These are phyloP conservation scores for Suhomyces guaymorum DNA, from an alignment of 1,139 yeast genomes.

Conservation along the genomic window DNA sequence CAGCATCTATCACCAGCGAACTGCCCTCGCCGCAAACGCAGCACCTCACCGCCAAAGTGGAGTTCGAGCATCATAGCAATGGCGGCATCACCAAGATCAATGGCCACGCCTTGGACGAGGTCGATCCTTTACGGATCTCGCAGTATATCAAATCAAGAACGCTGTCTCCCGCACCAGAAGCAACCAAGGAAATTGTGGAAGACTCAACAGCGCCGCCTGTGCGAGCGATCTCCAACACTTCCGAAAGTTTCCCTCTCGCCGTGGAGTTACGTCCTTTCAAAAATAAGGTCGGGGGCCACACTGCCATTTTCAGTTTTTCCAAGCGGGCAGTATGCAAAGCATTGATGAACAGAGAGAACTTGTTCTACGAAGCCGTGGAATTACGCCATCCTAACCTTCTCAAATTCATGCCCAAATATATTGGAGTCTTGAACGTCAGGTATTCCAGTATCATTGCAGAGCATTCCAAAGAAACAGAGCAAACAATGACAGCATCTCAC, in stretches of 20 bases:
- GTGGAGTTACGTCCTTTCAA: conserved; percentile 86
- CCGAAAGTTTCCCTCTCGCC: conserved; percentile 57
- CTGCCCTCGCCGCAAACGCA: conserved; percentile 22
- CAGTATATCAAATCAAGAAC: conserved; percentile 8
- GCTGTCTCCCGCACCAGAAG: conserved; percentile 7
- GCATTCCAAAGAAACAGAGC: conserved; percentile 11
- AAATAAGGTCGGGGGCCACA: conserved; percentile 97
- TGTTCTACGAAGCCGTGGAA: conserved; percentile 90
- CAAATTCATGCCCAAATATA: conserved; percentile 86
- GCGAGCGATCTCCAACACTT: neutral
- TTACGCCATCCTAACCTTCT: conserved; percentile 71
- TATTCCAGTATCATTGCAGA: conserved; percentile 56
- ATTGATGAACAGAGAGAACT: conserved; percentile 81
- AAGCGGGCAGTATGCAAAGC: conserved; percentile 96
- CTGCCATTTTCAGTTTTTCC: conserved; percentile 91
- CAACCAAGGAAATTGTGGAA: neutral
- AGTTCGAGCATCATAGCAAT: conserved; percentile 34
- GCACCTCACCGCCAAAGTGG: conserved; percentile 41
- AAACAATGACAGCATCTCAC: no score
- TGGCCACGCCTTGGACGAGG: conserved; percentile 5
- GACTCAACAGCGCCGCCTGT: neutral
- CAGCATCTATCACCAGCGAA: neutral
- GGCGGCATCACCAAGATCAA: conserved; percentile 35
- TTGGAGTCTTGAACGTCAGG: conserved; percentile 90
- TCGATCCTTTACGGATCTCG: conserved; percentile 7